phyloP scores from a whole-genome alignment of 805 yeast species.

The Metschnikowia proteae region DNA sequence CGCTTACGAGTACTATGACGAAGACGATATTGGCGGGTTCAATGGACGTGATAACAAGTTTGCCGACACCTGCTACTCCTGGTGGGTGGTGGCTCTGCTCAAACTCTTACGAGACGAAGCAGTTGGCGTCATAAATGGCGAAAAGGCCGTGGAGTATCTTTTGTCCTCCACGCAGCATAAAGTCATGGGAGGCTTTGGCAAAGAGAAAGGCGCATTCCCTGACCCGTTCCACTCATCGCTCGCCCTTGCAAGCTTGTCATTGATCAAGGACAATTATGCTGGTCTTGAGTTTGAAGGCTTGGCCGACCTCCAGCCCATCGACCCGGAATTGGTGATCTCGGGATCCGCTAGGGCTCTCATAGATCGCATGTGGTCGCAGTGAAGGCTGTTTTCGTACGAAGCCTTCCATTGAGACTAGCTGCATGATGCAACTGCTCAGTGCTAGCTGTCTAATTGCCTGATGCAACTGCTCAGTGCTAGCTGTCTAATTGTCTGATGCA shows the following conservation, averaged over 20 bases:
- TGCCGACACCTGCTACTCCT: slow-evolving; percentile 84
- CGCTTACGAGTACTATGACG: slow-evolving; percentile 39
- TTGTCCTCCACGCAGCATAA: slow-evolving; percentile 54
- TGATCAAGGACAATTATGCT: slow-evolving; percentile 18
- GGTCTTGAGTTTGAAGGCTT: slow-evolving; percentile 5
- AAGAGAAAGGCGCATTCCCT: slow-evolving; percentile 58
- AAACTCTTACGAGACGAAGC: slow-evolving; percentile 32
- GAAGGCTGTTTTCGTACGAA: background rate
- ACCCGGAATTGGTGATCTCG: slow-evolving; percentile 16
- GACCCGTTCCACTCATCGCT: slow-evolving; percentile 69
- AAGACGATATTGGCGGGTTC: slow-evolving; percentile 66
- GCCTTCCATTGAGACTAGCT: no score
- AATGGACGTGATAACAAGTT: slow-evolving; percentile 84
- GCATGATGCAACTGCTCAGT: no score
- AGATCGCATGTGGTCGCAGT: slow-evolving; percentile 12
- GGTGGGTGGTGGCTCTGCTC: slow-evolving; percentile 73
- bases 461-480: no score
- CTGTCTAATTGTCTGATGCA: no score
- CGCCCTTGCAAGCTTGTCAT: slow-evolving; percentile 52
- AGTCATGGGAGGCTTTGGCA: slow-evolving; percentile 74
- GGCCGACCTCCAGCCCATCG: slow-evolving; percentile 9
- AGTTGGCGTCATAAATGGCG: slow-evolving; percentile 33
- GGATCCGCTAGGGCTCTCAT: slow-evolving; percentile 11
- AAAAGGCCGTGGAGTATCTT: slow-evolving; percentile 41
- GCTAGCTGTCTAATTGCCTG: no score